phyloP scores from a whole-genome alignment of 768 basidiomycete species.

The Boletus edulis region DNA sequence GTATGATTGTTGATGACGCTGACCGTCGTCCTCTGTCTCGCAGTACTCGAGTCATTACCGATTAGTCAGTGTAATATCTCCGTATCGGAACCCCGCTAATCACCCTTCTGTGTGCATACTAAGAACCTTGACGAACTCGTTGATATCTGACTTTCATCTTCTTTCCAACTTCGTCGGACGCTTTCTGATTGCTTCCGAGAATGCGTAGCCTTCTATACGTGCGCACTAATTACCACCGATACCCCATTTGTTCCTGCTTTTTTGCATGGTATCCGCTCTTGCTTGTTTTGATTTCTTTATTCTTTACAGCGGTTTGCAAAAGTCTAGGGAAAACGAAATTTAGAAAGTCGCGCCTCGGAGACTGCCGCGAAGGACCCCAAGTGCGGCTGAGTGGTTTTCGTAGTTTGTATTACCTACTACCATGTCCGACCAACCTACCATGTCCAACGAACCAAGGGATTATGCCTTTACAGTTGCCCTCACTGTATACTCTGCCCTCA shows the following conservation, averaged over 20 bases:
- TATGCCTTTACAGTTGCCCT: no score
- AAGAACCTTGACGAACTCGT: constrained; percentile 24
- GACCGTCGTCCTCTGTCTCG: neutral
- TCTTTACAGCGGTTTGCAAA: no score
- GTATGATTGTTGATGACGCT: neutral
- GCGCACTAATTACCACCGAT: neutral
- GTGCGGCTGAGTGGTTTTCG: no score
- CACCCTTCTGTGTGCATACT: neutral
- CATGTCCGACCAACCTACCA: no score
- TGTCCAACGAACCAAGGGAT: no score
- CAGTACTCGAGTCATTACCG: constrained; percentile 26
- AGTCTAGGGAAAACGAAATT: no score
- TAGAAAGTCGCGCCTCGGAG: no score
- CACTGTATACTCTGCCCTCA: no score
- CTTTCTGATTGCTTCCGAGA: neutral
- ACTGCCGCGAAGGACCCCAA: no score
- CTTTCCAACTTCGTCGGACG: no score
- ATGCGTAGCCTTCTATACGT: neutral
- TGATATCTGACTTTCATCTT: constrained; percentile 12
- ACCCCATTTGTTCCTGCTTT: neutral
- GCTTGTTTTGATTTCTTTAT: neutral
- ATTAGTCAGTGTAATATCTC: constrained; percentile 14
- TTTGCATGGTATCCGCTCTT: neutral
- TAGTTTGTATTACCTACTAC: no score
- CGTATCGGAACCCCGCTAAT: neutral